Conservation (phyloP, 176 grass and related monocot species). For the Thalia dealbata region DNA sequence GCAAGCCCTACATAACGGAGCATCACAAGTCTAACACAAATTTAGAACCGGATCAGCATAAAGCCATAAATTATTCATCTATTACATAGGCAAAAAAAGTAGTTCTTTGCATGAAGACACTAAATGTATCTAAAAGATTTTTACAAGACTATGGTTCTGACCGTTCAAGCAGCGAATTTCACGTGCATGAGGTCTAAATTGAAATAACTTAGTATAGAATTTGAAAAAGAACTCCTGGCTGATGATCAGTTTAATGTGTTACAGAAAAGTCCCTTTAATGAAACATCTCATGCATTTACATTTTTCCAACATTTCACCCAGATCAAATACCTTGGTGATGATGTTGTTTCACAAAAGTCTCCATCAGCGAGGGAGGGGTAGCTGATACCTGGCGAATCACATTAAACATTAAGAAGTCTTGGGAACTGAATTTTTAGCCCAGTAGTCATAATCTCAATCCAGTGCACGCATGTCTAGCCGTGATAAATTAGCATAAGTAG, state of each 20-base stretch:
- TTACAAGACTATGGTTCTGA: neutral
- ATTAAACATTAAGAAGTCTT: neutral
- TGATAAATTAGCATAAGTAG: neutral
- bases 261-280: neutral
- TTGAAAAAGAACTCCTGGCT: neutral
- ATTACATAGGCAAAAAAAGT: no score
- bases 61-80: no score
- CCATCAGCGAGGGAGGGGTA: neutral
- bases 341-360: neutral
- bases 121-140: neutral
- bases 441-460: neutral
- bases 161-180: neutral
- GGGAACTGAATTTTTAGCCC: neutral
- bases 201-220: neutral
- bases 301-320: neutral
- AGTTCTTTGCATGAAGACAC: neutral
- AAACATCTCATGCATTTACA: neutral
- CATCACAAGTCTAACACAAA: neutral
- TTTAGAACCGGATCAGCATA: neutral
- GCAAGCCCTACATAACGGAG: neutral
- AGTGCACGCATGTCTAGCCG: neutral
- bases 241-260: neutral
- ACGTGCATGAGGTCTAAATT: neutral
- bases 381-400: neutral
- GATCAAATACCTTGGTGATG: slow-evolving; percentile 1